Evolutionary conservation across 73 alveolate genomes (phyloP).

Genomic region (Effrenium voratum): DNA sequence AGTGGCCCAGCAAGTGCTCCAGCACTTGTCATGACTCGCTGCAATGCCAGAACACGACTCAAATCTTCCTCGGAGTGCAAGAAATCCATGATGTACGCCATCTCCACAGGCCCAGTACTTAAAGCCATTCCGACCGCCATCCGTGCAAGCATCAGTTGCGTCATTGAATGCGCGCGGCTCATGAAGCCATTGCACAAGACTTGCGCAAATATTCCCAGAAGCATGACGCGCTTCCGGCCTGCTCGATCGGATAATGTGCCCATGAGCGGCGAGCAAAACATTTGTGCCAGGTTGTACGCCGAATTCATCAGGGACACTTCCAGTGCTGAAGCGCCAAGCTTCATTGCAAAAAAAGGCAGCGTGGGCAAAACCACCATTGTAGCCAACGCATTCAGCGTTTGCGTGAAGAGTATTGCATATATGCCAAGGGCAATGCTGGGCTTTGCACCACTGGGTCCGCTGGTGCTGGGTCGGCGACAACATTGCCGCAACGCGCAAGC

Average conservation of each 20-base stretch:
- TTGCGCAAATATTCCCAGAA: slow-evolving; percentile 38
- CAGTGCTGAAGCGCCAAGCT: slow-evolving; percentile 70
- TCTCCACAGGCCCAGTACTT: slow-evolving; percentile 64
- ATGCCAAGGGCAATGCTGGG: neutral
- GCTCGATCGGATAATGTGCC: slow-evolving; percentile 74
- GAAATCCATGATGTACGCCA: slow-evolving; percentile 85
- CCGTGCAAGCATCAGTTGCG: slow-evolving; percentile 37
- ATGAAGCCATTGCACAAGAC: slow-evolving; percentile 63
- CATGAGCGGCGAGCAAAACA: slow-evolving; percentile 87
- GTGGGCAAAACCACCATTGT: slow-evolving; percentile 93
- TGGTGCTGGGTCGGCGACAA: neutral
- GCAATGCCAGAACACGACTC: slow-evolving; percentile 27
- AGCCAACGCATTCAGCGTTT: slow-evolving; percentile 76
- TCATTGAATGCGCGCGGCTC: slow-evolving; percentile 39
- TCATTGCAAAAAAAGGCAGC: slow-evolving; percentile 84
- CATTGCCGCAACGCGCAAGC: slow-evolving; percentile 46
- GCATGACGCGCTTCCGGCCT: slow-evolving; percentile 88
- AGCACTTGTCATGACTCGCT: slow-evolving; percentile 76
- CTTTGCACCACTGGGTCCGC: neutral
- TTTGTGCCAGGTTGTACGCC: slow-evolving; percentile 65
- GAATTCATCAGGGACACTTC: slow-evolving; percentile 86
- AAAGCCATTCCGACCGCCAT: slow-evolving; percentile 77
- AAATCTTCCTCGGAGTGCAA: slow-evolving; percentile 50
- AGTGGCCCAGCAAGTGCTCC: slow-evolving; percentile 85
- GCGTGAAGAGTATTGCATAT: slow-evolving; percentile 67